Evolutionary conservation across 148 eudicot species (phyloP).

Genomic region (Vaccinium vitisidaea): DNA sequence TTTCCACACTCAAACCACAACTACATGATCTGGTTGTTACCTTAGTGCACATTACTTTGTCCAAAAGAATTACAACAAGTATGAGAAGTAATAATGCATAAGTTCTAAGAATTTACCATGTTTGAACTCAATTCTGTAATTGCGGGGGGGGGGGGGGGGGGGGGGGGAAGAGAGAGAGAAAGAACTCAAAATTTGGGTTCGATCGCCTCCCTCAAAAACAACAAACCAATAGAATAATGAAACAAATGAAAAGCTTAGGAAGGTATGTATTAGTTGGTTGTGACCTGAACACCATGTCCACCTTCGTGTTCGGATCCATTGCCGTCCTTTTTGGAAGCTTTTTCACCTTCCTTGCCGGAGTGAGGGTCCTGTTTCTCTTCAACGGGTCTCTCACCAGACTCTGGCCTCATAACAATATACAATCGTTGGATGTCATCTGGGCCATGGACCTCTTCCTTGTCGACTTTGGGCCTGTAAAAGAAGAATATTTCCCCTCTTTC

Average conservation of each 20-base stretch:
- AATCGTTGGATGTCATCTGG: slow-evolving; percentile 67
- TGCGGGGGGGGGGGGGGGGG: no score
- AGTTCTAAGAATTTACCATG: no score
- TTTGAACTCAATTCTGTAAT: neutral
- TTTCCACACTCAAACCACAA: neutral
- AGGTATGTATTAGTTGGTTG: neutral
- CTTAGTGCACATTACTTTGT: neutral
- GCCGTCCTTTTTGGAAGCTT: slow-evolving; percentile 12
- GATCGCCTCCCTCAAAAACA: neutral
- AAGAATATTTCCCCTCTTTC: slow-evolving; percentile 88
- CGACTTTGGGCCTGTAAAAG: slow-evolving; percentile 79
- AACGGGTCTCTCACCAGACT: slow-evolving; percentile 41
- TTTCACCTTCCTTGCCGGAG: slow-evolving; percentile 45
- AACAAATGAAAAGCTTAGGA: neutral
- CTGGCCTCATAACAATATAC: slow-evolving; percentile 64
- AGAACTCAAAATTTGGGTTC: neutral
- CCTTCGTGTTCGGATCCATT: slow-evolving; percentile 30
- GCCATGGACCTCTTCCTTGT: slow-evolving; percentile 58
- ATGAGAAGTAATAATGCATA: neutral
- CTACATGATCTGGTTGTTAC: neutral
- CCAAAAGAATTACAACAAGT: neutral
- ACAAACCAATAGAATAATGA: neutral
- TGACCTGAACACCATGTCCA: slow-evolving; percentile 40
- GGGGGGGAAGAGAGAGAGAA: no score
- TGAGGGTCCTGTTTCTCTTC: slow-evolving; percentile 48